Percentiles rank a stretch among this genome's conserved stretches.
Conservation (phyloP, 495 filamentous ascomycete genomes). For the Glarea lozoyensis region DNA sequence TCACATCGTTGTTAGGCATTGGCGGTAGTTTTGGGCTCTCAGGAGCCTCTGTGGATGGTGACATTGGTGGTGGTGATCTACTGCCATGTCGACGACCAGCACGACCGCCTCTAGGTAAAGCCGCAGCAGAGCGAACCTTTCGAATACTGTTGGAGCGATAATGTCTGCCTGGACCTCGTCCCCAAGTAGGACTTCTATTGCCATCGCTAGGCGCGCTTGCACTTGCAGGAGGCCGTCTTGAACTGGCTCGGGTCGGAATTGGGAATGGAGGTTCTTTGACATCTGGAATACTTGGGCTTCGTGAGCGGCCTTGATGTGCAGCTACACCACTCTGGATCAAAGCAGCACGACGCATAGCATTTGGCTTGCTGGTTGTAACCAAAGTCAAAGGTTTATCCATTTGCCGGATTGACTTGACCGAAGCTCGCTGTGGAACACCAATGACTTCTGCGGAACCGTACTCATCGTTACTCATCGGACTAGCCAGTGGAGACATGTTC, state of each 20-base stretch:
- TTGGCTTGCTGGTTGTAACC: slow-evolving; percentile 23
- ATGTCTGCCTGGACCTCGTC: slow-evolving; percentile 29
- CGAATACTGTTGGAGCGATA: slow-evolving; percentile 54
- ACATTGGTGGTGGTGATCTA: slow-evolving; percentile 57
- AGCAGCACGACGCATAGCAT: slow-evolving; percentile 48
- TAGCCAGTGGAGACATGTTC: slow-evolving; percentile 8
- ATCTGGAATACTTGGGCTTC: slow-evolving; percentile 68
- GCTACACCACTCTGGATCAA: slow-evolving; percentile 71
- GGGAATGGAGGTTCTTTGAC: slow-evolving; percentile 68
- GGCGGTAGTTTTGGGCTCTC: slow-evolving; percentile 68
- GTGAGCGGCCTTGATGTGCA: slow-evolving; percentile 56
- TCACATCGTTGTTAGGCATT: slow-evolving; percentile 64
- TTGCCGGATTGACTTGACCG: slow-evolving; percentile 14
- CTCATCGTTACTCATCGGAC: slow-evolving; percentile 3
- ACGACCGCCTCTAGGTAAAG: slow-evolving; percentile 46
- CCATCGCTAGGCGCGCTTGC: slow-evolving; percentile 63
- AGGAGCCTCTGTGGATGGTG: slow-evolving; percentile 52
- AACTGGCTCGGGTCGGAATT: slow-evolving; percentile 82
- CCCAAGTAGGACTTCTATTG: slow-evolving; percentile 64
- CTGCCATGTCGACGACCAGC: slow-evolving; percentile 40
- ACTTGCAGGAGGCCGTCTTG: slow-evolving; percentile 62
- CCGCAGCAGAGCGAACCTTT: slow-evolving; percentile 74
- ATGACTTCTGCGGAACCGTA: slow-evolving; percentile 13
- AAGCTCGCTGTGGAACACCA: slow-evolving; percentile 4
- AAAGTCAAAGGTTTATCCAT: slow-evolving; percentile 21